Evolutionary conservation across 2,329 filamentous ascomycete species (phyloP).

Genomic region (Davidsoniella virescens): DNA sequence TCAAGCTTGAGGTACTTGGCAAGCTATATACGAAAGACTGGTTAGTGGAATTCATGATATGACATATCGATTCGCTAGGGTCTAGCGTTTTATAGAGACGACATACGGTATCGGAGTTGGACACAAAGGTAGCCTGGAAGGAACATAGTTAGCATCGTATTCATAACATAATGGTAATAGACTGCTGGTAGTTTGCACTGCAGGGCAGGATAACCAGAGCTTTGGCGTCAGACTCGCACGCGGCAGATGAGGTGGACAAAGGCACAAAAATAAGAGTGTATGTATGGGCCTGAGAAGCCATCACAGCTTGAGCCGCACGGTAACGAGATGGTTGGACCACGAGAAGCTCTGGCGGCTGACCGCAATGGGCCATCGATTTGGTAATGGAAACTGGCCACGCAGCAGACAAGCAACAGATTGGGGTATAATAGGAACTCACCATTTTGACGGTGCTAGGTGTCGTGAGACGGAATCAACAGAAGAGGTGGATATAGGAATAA

Average conservation of each 20-base stretch:
- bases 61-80: neutral
- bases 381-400: constrained; percentile 3
- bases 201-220: too few species aligned
- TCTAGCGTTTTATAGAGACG: neutral
- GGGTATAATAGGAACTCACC: constrained; percentile 3
- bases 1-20: constrained; percentile 82
- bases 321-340: too few species aligned
- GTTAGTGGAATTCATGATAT: neutral
- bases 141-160: constrained; percentile 7
- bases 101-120: constrained; percentile 12
- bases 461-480: constrained; percentile 3
- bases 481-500: constrained; percentile 6
- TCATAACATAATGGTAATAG: neutral
- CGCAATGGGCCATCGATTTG: neutral
- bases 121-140: constrained; percentile 8
- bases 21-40: constrained; percentile 41
- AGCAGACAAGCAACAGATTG: neutral
- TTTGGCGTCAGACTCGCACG: too few species aligned
- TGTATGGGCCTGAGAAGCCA: too few species aligned
- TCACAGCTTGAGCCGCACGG: constrained; percentile 6
- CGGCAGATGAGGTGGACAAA: too few species aligned
- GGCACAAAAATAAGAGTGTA: too few species aligned
- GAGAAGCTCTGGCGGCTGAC: too few species aligned
- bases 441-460: constrained; percentile 8
- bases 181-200: too few species aligned